Conservation (phyloP, 2,329 filamentous ascomycete genomes). For the Aureobasidium sp. region DNA sequence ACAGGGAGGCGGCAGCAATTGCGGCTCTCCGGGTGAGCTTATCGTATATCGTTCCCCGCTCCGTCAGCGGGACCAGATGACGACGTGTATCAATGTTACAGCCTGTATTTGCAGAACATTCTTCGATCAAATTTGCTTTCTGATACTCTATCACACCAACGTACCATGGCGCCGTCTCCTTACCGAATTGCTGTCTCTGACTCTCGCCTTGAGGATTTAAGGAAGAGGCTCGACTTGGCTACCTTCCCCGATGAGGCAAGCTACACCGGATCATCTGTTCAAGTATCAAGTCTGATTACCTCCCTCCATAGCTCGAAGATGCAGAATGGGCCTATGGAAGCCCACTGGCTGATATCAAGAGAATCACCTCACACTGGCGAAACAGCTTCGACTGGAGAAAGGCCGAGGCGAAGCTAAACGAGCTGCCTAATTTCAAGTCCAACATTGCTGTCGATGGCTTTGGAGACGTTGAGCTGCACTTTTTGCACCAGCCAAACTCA, state of each 20-base stretch:
- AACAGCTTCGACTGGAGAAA: constrained; percentile 54
- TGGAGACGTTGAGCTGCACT: constrained; percentile 55
- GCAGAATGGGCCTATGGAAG: constrained; percentile 53
- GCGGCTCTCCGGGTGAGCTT: background rate
- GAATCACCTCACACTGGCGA: constrained; percentile 52
- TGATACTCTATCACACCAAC: background rate
- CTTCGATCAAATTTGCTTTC: background rate
- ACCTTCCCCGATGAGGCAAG: constrained; percentile 51
- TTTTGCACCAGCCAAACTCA: constrained; percentile 52
- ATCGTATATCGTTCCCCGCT: background rate
- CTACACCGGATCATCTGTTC: constrained; percentile 3
- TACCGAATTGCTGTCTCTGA: constrained; percentile 50
- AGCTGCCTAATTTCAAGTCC: constrained; percentile 53
- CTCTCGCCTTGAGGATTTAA: constrained; percentile 46
- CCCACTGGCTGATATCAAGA: constrained; percentile 53
- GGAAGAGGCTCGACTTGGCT: constrained; percentile 48
- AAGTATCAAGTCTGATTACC: background rate
- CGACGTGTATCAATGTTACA: background rate
- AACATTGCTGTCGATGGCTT: constrained; percentile 51
- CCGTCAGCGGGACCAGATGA: background rate
- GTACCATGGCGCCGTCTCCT: background rate
- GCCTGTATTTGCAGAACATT: background rate
- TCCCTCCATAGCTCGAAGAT: constrained; percentile 35
- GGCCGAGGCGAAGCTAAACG: constrained; percentile 53
- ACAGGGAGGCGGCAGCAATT: background rate